These are phyloP conservation scores for Corynespora cassiicola DNA, from an alignment of 2,329 filamentous ascomycete species.

Conservation along the genomic window DNA sequence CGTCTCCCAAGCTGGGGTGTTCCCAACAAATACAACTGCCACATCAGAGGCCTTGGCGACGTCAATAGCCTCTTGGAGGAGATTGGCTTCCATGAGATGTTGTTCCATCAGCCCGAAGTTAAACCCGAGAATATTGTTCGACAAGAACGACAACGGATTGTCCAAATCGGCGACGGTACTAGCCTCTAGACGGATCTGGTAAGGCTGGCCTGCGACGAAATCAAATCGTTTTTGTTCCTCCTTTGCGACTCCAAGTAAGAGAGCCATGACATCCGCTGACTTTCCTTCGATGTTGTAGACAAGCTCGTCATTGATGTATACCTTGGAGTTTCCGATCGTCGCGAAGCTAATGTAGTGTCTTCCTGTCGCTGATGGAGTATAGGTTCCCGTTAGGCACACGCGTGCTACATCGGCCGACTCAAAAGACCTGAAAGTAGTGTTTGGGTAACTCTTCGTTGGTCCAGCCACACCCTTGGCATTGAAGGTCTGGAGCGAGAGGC, in stretches of 20 bases:
- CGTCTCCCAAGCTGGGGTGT: conserved; percentile 5
- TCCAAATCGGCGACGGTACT: too few relatives aligned
- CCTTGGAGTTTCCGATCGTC: conserved; percentile 37
- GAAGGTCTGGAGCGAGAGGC: conserved; percentile 41
- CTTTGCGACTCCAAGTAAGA: conserved; percentile 69
- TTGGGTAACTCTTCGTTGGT: conserved; percentile 26
- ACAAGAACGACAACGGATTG: too few relatives aligned
- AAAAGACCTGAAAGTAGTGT: conserved; percentile 33
- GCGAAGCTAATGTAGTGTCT: conserved; percentile 41
- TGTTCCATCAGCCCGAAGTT: too few relatives aligned
- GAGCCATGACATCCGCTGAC: conserved; percentile 65
- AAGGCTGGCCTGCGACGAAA: conserved; percentile 65
- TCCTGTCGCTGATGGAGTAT: conserved; percentile 30
- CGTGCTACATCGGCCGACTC: conserved; percentile 29
- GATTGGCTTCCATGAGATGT: too few relatives aligned
- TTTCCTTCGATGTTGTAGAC: conserved; percentile 52
- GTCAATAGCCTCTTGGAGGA: too few relatives aligned
- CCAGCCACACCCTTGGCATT: conserved; percentile 27
- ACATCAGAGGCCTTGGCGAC: conserved; percentile 1
- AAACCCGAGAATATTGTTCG: too few relatives aligned
- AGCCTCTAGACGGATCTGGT: too few relatives aligned
- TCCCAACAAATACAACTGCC: conserved; percentile 1
- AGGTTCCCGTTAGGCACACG: conserved; percentile 29
- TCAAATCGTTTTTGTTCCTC: conserved; percentile 67
- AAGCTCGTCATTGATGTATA: conserved; percentile 32